These are phyloP conservation scores for Pedinophyceae sp. DNA, from an alignment of 139 green algal species.

Conservation along the genomic window DNA sequence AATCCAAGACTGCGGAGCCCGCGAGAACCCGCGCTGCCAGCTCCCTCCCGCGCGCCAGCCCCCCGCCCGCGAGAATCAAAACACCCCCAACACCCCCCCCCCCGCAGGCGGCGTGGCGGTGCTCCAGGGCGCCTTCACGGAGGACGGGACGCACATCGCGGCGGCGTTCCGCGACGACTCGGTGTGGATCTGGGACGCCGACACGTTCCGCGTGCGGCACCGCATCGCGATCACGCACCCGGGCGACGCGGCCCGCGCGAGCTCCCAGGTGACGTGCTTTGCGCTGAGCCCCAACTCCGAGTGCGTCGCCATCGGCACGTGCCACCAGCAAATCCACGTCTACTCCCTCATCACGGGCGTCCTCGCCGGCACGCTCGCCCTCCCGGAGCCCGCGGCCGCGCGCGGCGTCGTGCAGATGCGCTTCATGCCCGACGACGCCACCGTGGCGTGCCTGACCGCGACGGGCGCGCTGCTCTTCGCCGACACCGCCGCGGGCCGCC, in stretches of 20 bases:
- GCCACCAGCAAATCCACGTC: neutral
- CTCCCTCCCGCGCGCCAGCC: no score
- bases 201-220: neutral
- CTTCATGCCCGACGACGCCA: neutral
- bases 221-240: neutral
- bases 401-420: neutral
- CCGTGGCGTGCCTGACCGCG: neutral
- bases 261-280: neutral
- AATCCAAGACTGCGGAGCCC: no score
- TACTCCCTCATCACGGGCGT: neutral
- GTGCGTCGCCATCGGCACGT: neutral
- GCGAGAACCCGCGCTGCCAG: no score
- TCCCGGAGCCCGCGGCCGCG: neutral
- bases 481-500: no score
- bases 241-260: no score
- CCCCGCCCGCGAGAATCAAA: no score
- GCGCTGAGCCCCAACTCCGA: neutral
- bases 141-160: neutral
- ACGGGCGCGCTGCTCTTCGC: neutral
- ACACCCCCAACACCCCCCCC: no score
- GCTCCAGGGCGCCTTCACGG: neutral
- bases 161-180: neutral
- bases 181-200: neutral
- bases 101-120: neutral
- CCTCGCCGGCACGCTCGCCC: neutral